Evolutionary conservation across 352 stramenopile genomes (phyloP).

Genomic region (Globisporangium paddicum): DNA sequence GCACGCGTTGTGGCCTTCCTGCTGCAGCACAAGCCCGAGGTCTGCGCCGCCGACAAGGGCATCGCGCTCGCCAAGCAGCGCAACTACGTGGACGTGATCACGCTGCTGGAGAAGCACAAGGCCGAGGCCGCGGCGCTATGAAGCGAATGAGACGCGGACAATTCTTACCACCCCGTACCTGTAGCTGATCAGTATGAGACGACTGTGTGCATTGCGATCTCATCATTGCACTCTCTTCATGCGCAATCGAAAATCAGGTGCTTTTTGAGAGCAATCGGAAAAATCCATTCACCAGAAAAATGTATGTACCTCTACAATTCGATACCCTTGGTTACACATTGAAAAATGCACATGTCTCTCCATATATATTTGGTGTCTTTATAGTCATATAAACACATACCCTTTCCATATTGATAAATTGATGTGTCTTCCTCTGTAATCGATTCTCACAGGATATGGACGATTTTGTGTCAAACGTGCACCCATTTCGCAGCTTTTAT

Average conservation of each 20-base stretch:
- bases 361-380: too few species aligned
- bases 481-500: neutral
- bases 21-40: conserved; percentile 22
- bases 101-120: conserved; percentile 6
- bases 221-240: too few species aligned
- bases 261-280: too few species aligned
- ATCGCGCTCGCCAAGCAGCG: conserved; percentile 41
- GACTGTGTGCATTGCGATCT: neutral
- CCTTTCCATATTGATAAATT: neutral
- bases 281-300: too few species aligned
- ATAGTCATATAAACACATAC: neutral
- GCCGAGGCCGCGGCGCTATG: neutral
- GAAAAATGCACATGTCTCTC: too few species aligned
- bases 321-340: too few species aligned
- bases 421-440: neutral
- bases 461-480: neutral
- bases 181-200: neutral
- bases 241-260: too few species aligned
- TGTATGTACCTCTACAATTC: too few species aligned
- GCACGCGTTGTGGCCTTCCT: conserved; percentile 39
- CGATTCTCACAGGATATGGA: neutral
- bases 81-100: conserved; percentile 16
- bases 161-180: too few species aligned
- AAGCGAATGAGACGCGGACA: neutral
- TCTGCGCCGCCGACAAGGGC: conserved; percentile 35